Base-by-base conservation (phyloP, 805 yeast genomes). In the Candida nanaspora region DNA sequence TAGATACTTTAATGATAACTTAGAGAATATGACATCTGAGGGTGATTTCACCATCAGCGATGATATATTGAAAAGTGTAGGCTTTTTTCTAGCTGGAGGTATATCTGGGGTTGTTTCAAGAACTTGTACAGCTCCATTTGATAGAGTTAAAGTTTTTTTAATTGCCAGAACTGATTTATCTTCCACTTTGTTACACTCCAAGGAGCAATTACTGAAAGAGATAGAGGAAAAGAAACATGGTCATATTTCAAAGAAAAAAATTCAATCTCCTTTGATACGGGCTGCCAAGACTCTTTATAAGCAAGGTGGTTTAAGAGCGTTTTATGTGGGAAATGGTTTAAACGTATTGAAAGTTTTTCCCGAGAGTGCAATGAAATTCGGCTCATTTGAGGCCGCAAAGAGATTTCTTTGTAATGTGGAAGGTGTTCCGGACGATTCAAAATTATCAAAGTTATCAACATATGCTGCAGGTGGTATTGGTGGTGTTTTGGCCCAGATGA, bases 71-170 rank as follows among this genome's bases (percentile, higher is more conserved):
- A 79, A 83, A 55, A 95, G 96, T 26, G 72, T 87, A 46, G 96
- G 97, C 1, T 93, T 78, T 61, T 93, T 93, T 55, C 63, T 89
- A 27, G 95, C 96, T 2, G 98, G 98, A 31, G 98, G 98, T 0
- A 61, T 89, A 18, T 85, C 96, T 2, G 98, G 98, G 2, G 98
- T 91, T 2, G 83, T 93, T 4, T 87, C 96, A 13, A 78, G 98
- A 63, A 88, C 98, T 0, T 83, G 93, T 52, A 93, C 98, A 0
- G 98, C 98, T 0, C 98, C 98, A 10, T 86, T 93, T 48, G 98
- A 93, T 61, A 75, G 98, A 57, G 76, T 93, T 19, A 93, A 93
- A 59, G 98, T 93, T 13, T 93, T 86, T 51, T 66, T 93, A 38
- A 93, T 93, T 53, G 97, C 98, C 1, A 76, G 95, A 59, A 82